phyloP scores from a whole-genome alignment of 306 rosid genomes.

The Parietaria judaica region DNA sequence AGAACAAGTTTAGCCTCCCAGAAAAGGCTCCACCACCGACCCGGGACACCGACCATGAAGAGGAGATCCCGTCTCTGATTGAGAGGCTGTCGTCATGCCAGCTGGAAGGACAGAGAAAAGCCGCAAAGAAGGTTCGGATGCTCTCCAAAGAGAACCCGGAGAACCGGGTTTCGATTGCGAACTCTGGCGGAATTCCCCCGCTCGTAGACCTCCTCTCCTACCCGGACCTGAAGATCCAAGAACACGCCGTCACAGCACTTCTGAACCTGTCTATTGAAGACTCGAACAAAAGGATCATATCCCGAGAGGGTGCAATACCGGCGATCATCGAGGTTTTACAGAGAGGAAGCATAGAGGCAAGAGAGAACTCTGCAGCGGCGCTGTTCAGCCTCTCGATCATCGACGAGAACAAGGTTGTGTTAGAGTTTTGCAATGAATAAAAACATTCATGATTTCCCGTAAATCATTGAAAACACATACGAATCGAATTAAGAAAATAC shows the following conservation, averaged over 20 bases:
- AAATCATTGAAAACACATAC: no score
- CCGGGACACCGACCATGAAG: constrained; percentile 30
- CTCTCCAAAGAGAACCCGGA: constrained; percentile 61
- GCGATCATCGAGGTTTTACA: constrained; percentile 55
- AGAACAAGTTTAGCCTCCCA: constrained; percentile 45
- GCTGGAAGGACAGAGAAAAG: constrained; percentile 48
- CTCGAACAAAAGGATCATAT: constrained; percentile 43
- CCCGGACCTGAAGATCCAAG: constrained; percentile 61
- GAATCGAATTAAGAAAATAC: no score
- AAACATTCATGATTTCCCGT: no score
- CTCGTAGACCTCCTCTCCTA: constrained; percentile 55
- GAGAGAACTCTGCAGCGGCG: constrained; percentile 73
- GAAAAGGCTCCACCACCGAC: constrained; percentile 10
- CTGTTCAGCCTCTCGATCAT: constrained; percentile 71
- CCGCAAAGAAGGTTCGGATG: constrained; percentile 48
- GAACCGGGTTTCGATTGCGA: constrained; percentile 46
- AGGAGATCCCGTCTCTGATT: constrained; percentile 41
- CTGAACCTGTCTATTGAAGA: constrained; percentile 63
- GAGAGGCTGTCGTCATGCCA: constrained; percentile 37
- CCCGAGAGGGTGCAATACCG: constrained; percentile 58
- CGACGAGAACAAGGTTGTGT: constrained; percentile 51
- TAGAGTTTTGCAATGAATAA: constrained; percentile 37
- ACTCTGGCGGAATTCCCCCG: constrained; percentile 50
- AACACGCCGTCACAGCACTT: constrained; percentile 64
- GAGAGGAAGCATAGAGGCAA: constrained; percentile 49